These are phyloP conservation scores for Ceratobasidium papillatum DNA, from an alignment of 1,284 basidiomycete genomes.

Conservation along the genomic window DNA sequence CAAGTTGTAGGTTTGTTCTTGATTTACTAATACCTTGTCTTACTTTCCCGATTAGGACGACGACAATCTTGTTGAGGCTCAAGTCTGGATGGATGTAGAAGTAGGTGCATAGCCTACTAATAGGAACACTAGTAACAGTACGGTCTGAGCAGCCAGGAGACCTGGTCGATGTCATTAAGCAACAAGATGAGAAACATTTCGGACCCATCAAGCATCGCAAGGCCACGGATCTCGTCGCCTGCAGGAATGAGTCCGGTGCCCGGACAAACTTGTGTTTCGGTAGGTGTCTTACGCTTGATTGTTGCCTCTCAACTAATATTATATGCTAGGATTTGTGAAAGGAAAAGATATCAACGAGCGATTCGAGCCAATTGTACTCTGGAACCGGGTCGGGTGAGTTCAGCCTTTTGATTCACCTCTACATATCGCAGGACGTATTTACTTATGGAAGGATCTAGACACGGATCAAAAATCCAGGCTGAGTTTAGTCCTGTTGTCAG, in stretches of 20 bases:
- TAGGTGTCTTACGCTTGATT: not conserved
- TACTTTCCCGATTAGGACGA: not conserved
- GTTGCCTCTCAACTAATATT: not conserved
- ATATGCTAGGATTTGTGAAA: constrained; percentile 5
- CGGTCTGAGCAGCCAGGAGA: not conserved
- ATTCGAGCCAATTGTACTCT: constrained; percentile 13
- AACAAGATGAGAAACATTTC: not conserved
- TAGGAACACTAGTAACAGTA: not conserved
- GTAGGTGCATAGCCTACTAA: not conserved
- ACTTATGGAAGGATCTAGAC: not conserved
- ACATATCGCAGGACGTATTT: too few species aligned
- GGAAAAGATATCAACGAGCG: constrained; percentile 9
- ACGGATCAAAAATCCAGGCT: not conserved
- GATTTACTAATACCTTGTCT: not conserved
- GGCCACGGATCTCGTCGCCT: not conserved
- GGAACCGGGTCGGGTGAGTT: constrained; percentile 15
- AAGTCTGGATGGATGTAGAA: constrained; percentile 6
- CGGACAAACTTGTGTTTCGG: constrained; percentile 6
- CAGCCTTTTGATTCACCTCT: not conserved
- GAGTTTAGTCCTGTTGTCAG: constrained; percentile 3
- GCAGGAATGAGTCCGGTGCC: not conserved
- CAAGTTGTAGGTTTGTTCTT: not conserved
- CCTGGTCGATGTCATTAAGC: not conserved
- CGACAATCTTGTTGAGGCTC: not conserved
- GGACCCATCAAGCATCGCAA: not conserved